These are phyloP conservation scores for Leonotis leonurus DNA, from an alignment of 257 asterid genomes.

Conservation along the genomic window DNA sequence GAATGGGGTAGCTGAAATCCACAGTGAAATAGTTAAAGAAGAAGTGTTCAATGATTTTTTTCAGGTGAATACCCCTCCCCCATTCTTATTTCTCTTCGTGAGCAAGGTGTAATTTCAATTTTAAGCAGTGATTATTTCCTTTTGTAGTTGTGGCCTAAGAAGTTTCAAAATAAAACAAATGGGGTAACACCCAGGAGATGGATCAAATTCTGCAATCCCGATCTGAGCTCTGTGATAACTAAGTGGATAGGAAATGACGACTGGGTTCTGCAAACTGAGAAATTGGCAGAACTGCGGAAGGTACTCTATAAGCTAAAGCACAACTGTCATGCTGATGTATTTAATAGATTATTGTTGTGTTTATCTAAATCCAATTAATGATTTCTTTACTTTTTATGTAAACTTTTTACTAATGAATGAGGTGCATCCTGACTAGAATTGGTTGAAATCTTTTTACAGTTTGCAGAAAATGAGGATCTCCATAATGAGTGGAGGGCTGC, in stretches of 20 bases:
- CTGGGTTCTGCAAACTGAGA: slow-evolving; percentile 70
- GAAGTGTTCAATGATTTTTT: slow-evolving; percentile 75
- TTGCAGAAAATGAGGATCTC: slow-evolving; percentile 75
- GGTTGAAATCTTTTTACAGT: slow-evolving; percentile 36
- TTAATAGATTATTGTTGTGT: slow-evolving; percentile 1
- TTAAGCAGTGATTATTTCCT: neutral
- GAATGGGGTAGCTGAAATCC: slow-evolving; percentile 86
- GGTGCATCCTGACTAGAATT: slow-evolving; percentile 17
- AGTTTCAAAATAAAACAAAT: slow-evolving; percentile 80
- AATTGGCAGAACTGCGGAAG: slow-evolving; percentile 61
- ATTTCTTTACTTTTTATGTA: neutral
- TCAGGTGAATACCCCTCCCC: slow-evolving; percentile 39
- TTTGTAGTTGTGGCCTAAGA: slow-evolving; percentile 76
- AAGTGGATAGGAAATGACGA: slow-evolving; percentile 70
- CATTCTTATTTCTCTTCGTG: neutral
- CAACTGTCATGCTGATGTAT: slow-evolving; percentile 4
- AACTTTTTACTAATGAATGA: neutral
- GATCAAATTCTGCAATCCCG: slow-evolving; percentile 75
- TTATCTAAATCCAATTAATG: neutral
- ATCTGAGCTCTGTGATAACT: slow-evolving; percentile 55
- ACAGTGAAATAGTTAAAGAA: slow-evolving; percentile 70
- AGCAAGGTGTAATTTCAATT: slow-evolving; percentile 14
- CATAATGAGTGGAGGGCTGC: slow-evolving; percentile 73
- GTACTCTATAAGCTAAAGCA: slow-evolving; percentile 29
- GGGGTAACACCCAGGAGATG: slow-evolving; percentile 93